These are phyloP conservation scores for Phytopythium mirpurense DNA, from an alignment of 352 stramenopile genomes.

Conservation along the genomic window DNA sequence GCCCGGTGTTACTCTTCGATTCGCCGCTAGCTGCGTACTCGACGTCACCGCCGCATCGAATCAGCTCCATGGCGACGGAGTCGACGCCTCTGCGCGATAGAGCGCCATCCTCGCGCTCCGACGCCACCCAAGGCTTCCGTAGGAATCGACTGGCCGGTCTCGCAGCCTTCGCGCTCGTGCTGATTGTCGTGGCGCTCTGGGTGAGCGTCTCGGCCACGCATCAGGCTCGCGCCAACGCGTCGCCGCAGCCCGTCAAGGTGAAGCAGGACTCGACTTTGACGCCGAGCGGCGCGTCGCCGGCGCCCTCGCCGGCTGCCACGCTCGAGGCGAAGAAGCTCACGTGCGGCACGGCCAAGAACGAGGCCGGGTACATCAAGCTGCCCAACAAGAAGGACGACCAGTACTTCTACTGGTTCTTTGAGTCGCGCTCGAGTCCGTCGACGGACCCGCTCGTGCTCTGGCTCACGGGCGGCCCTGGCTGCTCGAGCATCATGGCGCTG, in stretches of 20 bases:
- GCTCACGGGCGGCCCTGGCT: slow-evolving; percentile 33
- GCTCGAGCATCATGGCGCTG: slow-evolving; percentile 36
- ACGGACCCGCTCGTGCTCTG: slow-evolving; percentile 72
- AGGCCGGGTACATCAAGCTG: slow-evolving; percentile 41
- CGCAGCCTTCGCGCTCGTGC: slow-evolving; percentile 13
- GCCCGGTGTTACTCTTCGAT: background rate
- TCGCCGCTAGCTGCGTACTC: background rate
- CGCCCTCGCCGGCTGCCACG: background rate
- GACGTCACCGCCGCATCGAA: no score
- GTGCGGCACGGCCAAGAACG: slow-evolving; percentile 29
- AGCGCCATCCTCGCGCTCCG: background rate
- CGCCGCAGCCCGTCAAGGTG: slow-evolving; percentile 10
- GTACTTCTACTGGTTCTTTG: slow-evolving; percentile 61
- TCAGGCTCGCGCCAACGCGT: slow-evolving; percentile 2
- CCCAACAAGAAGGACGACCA: slow-evolving; percentile 29
- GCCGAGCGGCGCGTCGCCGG: slow-evolving; percentile 1
- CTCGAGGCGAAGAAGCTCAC: slow-evolving; percentile 9
- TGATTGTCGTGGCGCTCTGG: slow-evolving; percentile 13
- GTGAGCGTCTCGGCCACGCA: slow-evolving; percentile 14
- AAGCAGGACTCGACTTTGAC: background rate
- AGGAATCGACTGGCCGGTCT: slow-evolving; percentile 14
- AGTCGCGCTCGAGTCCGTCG: slow-evolving; percentile 35
- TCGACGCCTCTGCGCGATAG: slow-evolving; percentile 17
- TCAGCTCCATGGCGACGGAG: slow-evolving; percentile 16
- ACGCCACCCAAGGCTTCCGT: background rate